phyloP scores from a whole-genome alignment of 2,329 filamentous ascomycete genomes.

The Colletotrichum sp. region DNA sequence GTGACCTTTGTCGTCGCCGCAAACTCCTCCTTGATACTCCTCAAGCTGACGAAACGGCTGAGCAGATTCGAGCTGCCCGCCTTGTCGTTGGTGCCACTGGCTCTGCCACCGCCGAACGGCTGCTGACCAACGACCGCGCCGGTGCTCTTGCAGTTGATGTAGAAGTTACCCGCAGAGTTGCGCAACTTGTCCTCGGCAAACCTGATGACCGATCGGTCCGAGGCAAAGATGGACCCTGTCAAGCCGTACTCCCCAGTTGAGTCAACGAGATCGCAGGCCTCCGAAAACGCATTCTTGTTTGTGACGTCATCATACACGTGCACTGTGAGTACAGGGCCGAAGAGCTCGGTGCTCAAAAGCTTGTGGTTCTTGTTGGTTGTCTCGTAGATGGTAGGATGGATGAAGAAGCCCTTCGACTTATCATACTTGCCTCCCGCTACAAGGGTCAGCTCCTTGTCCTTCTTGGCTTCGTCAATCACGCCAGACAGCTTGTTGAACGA shows the following conservation, averaged over 20 bases:
- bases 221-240: conserved; percentile 78
- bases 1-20: conserved; percentile 63
- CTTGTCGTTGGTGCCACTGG: conserved; percentile 77
- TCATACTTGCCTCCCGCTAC: conserved; percentile 80
- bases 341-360: conserved; percentile 79
- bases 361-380: conserved; percentile 76
- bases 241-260: conserved; percentile 77
- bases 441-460: conserved; percentile 74
- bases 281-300: conserved; percentile 57
- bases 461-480: conserved; percentile 81
- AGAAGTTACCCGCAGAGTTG: conserved; percentile 82
- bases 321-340: conserved; percentile 77
- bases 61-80: conserved; percentile 70
- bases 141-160: conserved; percentile 84
- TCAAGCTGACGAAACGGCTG: conserved; percentile 68
- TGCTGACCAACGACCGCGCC: conserved; percentile 77
- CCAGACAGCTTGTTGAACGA: conserved; percentile 82
- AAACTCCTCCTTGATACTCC: conserved; percentile 80
- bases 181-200: conserved; percentile 74
- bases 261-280: conserved; percentile 70
- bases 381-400: conserved; percentile 82
- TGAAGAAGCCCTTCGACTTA: conserved; percentile 79
- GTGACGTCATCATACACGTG: conserved; percentile 79
- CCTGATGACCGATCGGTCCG: conserved; percentile 69
- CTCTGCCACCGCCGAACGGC: conserved; percentile 72